Evolutionary conservation across 148 eudicot species (phyloP), one percentile per base, ranked within the genome.

Genomic region (Amaranthus palmeri): DNA sequence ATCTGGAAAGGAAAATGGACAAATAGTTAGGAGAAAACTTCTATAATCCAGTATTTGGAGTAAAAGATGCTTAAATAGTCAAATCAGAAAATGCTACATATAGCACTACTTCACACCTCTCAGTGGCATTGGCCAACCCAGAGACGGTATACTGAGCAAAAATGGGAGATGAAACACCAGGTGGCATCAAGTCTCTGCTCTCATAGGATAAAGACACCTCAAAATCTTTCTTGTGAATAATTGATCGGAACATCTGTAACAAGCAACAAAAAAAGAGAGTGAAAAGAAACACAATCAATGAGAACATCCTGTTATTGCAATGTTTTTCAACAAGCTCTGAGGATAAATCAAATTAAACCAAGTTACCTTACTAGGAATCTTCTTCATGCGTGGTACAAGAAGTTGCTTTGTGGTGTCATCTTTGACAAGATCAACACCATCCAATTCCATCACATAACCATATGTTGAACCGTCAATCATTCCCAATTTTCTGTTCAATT

Each of bases 391-490:
- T 42, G 82, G 92, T 36, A 92, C 93, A 76, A 92, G 83, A 68
- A 90, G 72, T 83, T 87, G 97, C 73, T 81, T 88, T 11, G 89
- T 81, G 86, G 43, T 86, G 61, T 92, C 97, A 83, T 90, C 93
- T 86, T 90, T 86, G 62, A 77, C 54, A 71, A 90, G 96, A 84
- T 78, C 93, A 61, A 81, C 73, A 67, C 96, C 99, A 60, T 90
- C 80, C 78, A 96, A 78, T 82, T 96, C 92, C 71, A 90, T 78
- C 77, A 92, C 82, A 85, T 84, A 92, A 64, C 99, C 97, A 76
- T 96, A 96, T 42, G 83, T 81, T 69, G 99, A 84, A 55, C 99
- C 99, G 81, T 92, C 99, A 77, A 92, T 70, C 92, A 96, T 96
- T 70, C 97, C 99, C 48, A 96, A 83, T 80, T 96, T 96, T 74